Evolutionary conservation across 1,139 yeast species (phyloP).

Genomic region (Saccharomyces hybrid): DNA sequence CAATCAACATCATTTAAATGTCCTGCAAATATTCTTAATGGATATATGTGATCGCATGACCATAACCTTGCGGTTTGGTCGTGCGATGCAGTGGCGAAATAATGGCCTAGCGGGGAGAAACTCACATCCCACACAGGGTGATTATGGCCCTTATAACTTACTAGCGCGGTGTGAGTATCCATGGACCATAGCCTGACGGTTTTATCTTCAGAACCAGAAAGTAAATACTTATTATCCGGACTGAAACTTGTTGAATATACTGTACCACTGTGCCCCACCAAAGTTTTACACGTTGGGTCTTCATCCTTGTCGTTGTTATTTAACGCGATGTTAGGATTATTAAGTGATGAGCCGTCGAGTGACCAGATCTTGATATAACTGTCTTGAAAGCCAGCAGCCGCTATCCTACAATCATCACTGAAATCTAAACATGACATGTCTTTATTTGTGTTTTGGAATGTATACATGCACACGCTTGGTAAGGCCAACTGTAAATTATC

Average conservation of each 20-base stretch:
- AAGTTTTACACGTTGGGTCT: constrained; percentile 39
- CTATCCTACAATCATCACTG: constrained; percentile 76
- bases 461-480: constrained; percentile 97
- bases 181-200: constrained; percentile 91
- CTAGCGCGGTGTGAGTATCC: constrained; percentile 83
- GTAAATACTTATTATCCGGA: constrained; percentile 76
- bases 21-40: constrained; percentile 92
- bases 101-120: constrained; percentile 92
- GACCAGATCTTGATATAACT: constrained; percentile 88
- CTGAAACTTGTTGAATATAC: constrained; percentile 86
- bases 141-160: constrained; percentile 91
- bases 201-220: constrained; percentile 85
- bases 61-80: constrained; percentile 96
- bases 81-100: constrained; percentile 94
- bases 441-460: constrained; percentile 90
- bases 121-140: constrained; percentile 97
- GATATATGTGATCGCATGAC: constrained; percentile 98
- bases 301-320: constrained; percentile 12
- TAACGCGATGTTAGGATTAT: constrained; percentile 7
- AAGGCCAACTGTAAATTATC: constrained; percentile 66
- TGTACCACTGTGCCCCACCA: constrained; percentile 91
- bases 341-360: constrained; percentile 77
- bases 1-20: constrained; percentile 95
- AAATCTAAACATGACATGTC: constrained; percentile 78
- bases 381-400: constrained; percentile 93